Evolutionary conservation across 2,329 filamentous ascomycete genomes (phyloP).

Genomic region (Aspergillus persii): DNA sequence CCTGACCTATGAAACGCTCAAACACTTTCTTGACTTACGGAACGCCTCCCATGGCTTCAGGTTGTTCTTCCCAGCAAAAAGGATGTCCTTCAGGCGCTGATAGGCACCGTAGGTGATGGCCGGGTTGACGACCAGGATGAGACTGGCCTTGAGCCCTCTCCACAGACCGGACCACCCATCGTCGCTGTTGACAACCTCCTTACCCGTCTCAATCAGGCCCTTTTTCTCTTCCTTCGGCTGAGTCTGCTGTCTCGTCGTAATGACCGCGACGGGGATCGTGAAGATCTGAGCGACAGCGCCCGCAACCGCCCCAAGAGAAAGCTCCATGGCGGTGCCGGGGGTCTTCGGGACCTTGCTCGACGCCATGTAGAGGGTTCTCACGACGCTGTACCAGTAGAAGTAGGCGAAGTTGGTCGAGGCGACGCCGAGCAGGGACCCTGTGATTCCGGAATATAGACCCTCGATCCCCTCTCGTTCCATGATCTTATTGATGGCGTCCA

Average conservation of each 20-base stretch:
- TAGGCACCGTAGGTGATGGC: conserved; percentile 98
- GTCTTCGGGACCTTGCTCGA: conserved; percentile 57
- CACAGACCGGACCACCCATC: conserved; percentile 88
- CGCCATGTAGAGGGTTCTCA: conserved; percentile 73
- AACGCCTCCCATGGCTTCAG: conserved; percentile 87
- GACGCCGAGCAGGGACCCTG: conserved; percentile 82
- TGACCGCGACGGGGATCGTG: conserved; percentile 92
- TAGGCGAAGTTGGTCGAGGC: conserved; percentile 98
- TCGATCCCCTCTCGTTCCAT: conserved; percentile 72
- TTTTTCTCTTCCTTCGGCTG: conserved; percentile 81
- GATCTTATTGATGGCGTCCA: conserved; percentile 87
- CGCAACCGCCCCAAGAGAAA: conserved; percentile 79
- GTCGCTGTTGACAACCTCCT: conserved; percentile 83
- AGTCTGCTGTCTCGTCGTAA: conserved; percentile 95
- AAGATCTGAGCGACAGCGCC: conserved; percentile 92
- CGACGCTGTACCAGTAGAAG: conserved; percentile 97
- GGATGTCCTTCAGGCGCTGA: conserved; percentile 73
- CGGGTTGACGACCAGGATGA: conserved; percentile 93
- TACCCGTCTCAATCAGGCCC: conserved; percentile 80
- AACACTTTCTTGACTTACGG: conserved; percentile 57
- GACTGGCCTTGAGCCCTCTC: conserved; percentile 91
- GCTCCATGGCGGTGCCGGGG: conserved; percentile 77
- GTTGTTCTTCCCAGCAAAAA: conserved; percentile 75
- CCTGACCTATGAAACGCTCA: background rate
- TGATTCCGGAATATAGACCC: conserved; percentile 87